Evolutionary conservation across 1,284 basidiomycete species (phyloP).

Genomic region (Pholiota adiposa): DNA sequence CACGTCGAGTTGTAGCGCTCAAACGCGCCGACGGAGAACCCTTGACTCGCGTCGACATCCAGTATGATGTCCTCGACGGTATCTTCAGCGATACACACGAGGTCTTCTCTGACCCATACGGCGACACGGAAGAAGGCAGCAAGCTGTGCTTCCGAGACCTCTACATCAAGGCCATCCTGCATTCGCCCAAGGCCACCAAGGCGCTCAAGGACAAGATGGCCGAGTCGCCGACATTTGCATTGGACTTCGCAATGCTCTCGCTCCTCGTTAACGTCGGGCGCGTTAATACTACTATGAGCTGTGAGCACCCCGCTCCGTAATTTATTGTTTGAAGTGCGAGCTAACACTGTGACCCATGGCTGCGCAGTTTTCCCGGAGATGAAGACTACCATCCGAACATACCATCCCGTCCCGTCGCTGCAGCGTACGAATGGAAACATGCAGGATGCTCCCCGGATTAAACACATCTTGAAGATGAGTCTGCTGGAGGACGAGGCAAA

Average conservation of each 20-base stretch:
- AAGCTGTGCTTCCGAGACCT: slow-evolving; percentile 75
- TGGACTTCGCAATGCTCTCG: slow-evolving; percentile 78
- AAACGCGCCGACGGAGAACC: slow-evolving; percentile 67
- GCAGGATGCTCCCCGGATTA: slow-evolving; percentile 83
- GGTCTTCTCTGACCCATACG: slow-evolving; percentile 70
- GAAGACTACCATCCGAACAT: slow-evolving; percentile 81
- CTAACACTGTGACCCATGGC: slow-evolving; percentile 12
- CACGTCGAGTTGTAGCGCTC: slow-evolving; percentile 43
- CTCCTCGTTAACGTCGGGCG: slow-evolving; percentile 82
- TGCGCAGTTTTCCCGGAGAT: slow-evolving; percentile 74
- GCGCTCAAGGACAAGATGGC: slow-evolving; percentile 69
- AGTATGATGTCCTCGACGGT: slow-evolving; percentile 73
- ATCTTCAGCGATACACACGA: slow-evolving; percentile 63
- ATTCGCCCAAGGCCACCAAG: slow-evolving; percentile 66
- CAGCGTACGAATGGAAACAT: slow-evolving; percentile 78
- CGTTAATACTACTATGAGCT: slow-evolving; percentile 86
- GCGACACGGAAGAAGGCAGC: slow-evolving; percentile 40
- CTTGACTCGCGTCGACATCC: slow-evolving; percentile 68
- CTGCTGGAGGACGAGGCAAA: slow-evolving; percentile 47
- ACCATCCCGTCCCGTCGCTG: slow-evolving; percentile 83
- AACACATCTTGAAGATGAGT: slow-evolving; percentile 64
- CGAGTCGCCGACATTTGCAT: slow-evolving; percentile 65
- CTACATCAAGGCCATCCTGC: slow-evolving; percentile 73
- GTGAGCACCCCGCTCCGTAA: slow-evolving; percentile 45
- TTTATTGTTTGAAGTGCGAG: background rate